Percentiles rank a stretch among this genome's conserved stretches.
Evolutionary conservation across 257 asterid species (phyloP).

Genomic region (Solanum arcanum): DNA sequence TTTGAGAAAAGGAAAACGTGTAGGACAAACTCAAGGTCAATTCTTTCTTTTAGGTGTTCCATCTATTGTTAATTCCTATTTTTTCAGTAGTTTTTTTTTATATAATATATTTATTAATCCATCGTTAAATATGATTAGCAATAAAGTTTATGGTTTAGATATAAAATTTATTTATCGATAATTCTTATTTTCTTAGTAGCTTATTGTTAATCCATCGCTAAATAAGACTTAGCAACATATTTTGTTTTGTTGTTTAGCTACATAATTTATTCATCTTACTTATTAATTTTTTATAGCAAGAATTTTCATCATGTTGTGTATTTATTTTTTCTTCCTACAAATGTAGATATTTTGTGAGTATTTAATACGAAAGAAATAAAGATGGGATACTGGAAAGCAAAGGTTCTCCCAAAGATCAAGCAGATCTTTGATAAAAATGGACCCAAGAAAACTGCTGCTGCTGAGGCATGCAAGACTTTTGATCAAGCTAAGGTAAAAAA

Average conservation of each 20-base stretch:
- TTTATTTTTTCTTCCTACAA: not conserved
- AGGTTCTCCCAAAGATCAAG: constrained; percentile 75
- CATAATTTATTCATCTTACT: not conserved
- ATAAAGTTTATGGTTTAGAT: not conserved
- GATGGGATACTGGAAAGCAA: constrained; percentile 76
- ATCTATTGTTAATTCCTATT: not conserved
- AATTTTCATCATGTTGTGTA: not conserved
- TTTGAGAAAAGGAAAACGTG: not conserved
- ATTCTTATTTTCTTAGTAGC: not conserved
- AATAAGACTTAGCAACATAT: not conserved
- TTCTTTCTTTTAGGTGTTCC: not conserved
- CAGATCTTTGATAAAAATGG: constrained; percentile 58
- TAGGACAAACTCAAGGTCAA: not conserved
- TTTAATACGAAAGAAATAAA: constrained; percentile 5
- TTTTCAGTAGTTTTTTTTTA: not conserved
- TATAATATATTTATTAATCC: not conserved
- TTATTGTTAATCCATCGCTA: not conserved
- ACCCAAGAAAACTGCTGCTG: constrained; percentile 49
- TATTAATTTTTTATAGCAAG: not conserved
- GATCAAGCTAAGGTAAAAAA: constrained; percentile 61
- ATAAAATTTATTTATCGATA: not conserved
- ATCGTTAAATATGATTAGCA: not conserved
- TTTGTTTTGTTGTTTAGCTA: not conserved
- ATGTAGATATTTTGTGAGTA: not conserved
- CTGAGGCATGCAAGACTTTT: constrained; percentile 57